phyloP scores from a whole-genome alignment of 768 basidiomycete species.

The Boletus sp. region DNA sequence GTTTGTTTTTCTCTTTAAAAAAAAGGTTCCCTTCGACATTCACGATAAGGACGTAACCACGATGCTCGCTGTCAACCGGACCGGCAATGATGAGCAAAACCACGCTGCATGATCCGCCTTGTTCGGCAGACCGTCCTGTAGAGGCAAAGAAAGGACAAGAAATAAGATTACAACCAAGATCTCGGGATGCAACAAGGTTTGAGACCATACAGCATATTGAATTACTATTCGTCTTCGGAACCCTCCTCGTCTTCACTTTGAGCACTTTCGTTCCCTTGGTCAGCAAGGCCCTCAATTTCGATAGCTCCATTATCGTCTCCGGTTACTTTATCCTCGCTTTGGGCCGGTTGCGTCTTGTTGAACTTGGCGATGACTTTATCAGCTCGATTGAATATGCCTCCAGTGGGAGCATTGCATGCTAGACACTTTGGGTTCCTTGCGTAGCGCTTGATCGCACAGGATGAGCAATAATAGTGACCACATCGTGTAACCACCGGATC shows the following conservation, averaged over 20 bases:
- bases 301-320: conserved; percentile 40
- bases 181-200: conserved; percentile 33
- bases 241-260: conserved; percentile 25
- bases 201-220: conserved; percentile 22
- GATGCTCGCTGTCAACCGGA: conserved; percentile 2
- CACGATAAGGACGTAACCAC: conserved; percentile 2
- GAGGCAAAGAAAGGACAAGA: conserved; percentile 14
- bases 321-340: conserved; percentile 43
- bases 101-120: conserved; percentile 14
- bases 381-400: conserved; percentile 94
- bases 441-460: conserved; percentile 93
- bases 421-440: conserved; percentile 93
- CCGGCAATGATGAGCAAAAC: conserved; percentile 5
- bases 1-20: background rate
- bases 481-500: conserved; percentile 96
- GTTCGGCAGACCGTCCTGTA: conserved; percentile 19
- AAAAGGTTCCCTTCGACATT: conserved; percentile 3
- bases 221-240: conserved; percentile 32
- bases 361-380: conserved; percentile 90
- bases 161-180: conserved; percentile 24
- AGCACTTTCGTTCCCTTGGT: conserved; percentile 27
- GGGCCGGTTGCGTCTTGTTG: conserved; percentile 65
- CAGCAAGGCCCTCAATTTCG: conserved; percentile 59
- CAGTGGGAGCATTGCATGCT: conserved; percentile 90
- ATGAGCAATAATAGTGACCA: conserved; percentile 93